A percentile compares a stretch with the other conserved stretches of the same genome.
Conservation (phyloP, 345 rosid genomes). For the Melastoma malabathricum region DNA sequence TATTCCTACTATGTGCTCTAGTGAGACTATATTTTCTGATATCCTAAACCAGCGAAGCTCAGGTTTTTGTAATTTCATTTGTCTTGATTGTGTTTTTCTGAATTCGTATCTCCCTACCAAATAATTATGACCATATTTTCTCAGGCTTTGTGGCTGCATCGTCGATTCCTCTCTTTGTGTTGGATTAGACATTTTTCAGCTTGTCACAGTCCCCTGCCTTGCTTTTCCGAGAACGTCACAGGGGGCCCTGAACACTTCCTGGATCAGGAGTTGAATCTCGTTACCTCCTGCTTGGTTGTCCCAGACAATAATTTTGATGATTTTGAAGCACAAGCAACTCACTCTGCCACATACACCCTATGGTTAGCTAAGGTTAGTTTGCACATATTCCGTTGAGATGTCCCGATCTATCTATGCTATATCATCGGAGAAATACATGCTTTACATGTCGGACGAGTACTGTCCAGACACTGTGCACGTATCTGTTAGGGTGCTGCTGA, state of each 20-base stretch:
- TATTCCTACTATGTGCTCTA: no score
- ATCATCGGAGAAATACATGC: neutral
- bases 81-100: conserved; percentile 1
- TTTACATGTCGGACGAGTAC: no score
- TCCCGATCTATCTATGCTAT: neutral
- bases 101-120: neutral
- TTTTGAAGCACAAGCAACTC: conserved; percentile 49
- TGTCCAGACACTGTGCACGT: no score
- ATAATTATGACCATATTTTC: neutral
- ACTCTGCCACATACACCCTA: conserved; percentile 42
- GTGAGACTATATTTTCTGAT: no score
- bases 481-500: no score
- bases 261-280: conserved; percentile 44
- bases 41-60: neutral
- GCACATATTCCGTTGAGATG: neutral
- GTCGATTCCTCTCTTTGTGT: conserved; percentile 54
- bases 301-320: conserved; percentile 48
- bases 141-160: conserved; percentile 83
- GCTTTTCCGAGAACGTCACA: conserved; percentile 12
- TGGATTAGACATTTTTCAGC: conserved; percentile 34
- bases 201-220: conserved; percentile 5
- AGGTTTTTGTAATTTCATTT: neutral
- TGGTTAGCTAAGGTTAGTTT: conserved; percentile 61
- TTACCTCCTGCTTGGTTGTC: conserved; percentile 32
- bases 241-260: conserved; percentile 23